A percentile compares a stretch with the other conserved stretches of the same genome.
These are phyloP conservation scores for Cudoniella acicularis DNA, from an alignment of 495 filamentous ascomycete species.

Conservation along the genomic window DNA sequence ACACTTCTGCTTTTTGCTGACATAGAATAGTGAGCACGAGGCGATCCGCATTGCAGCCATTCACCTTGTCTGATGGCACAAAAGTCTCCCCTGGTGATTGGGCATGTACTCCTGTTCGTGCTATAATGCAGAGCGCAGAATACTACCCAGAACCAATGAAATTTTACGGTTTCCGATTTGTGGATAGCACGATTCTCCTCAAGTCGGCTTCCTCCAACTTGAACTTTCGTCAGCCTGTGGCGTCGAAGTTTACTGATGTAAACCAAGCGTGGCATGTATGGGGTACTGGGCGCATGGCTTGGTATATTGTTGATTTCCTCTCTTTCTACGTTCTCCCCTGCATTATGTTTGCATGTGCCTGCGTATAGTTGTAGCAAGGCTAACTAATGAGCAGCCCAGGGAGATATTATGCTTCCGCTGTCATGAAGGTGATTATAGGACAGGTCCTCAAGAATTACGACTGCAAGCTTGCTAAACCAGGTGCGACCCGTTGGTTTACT, in stretches of 20 bases:
- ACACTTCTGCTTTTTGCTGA: not conserved
- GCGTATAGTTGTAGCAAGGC: not conserved
- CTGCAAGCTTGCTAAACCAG: constrained; percentile 14
- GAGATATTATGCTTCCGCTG: constrained; percentile 24
- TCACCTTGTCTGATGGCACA: constrained; percentile 28
- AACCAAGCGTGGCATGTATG: constrained; percentile 23
- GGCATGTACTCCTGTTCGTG: constrained; percentile 23
- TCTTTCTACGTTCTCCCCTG: too few species aligned
- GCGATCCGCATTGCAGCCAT: constrained; percentile 23
- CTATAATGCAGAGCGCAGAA: constrained; percentile 14
- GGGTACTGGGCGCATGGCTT: constrained; percentile 26
- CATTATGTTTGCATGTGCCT: too few species aligned
- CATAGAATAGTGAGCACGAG: constrained; percentile 21
- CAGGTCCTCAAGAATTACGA: constrained; percentile 27
- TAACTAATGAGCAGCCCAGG: constrained; percentile 19
- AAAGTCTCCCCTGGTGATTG: constrained; percentile 25
- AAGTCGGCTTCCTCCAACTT: not conserved
- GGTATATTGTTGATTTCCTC: constrained; percentile 16
- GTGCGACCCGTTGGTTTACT: constrained; percentile 12
- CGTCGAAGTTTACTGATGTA: constrained; percentile 24
- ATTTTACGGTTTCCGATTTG: constrained; percentile 29
- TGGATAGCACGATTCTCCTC: not conserved
- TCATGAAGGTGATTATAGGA: constrained; percentile 28
- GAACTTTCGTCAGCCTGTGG: constrained; percentile 10
- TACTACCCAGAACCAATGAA: constrained; percentile 17